Percentiles rank a stretch among this genome's conserved stretches.
Conservation (phyloP, 192 early-diverging fungal genomes). For the Coemansia sp. region DNA sequence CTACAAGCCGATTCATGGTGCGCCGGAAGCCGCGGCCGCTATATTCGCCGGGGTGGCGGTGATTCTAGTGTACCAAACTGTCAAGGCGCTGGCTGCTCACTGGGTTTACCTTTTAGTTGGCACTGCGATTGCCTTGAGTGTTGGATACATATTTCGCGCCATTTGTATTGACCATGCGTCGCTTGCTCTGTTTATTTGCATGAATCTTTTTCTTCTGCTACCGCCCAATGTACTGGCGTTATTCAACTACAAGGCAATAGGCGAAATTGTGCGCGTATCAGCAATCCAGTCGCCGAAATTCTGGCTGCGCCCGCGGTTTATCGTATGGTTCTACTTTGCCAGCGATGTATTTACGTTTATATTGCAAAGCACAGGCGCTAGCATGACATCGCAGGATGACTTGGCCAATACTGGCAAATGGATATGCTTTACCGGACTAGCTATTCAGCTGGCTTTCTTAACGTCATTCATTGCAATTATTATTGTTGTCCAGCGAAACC, state of each 20-base stretch:
- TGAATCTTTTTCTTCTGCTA: slow-evolving; percentile 41
- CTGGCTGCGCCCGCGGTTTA: slow-evolving; percentile 29
- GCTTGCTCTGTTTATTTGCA: slow-evolving; percentile 28
- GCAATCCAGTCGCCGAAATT: slow-evolving; percentile 6
- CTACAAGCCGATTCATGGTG: slow-evolving; percentile 25
- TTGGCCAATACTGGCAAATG: slow-evolving; percentile 17
- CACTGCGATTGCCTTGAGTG: slow-evolving; percentile 34
- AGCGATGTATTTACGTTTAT: slow-evolving; percentile 50
- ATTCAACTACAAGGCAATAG: slow-evolving; percentile 50
- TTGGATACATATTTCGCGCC: slow-evolving; percentile 39
- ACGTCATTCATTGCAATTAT: slow-evolving; percentile 20
- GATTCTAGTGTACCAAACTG: slow-evolving; percentile 1
- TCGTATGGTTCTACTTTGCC: slow-evolving; percentile 47
- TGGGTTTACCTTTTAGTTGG: slow-evolving; percentile 31
- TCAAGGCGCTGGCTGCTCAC: slow-evolving; percentile 1
- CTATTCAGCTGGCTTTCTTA: slow-evolving; percentile 33
- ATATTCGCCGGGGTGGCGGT: slow-evolving; percentile 9
- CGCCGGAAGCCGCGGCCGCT: slow-evolving; percentile 18
- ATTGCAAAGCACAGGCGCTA: slow-evolving; percentile 30
- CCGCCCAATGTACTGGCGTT: slow-evolving; percentile 50
- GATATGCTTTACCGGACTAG: slow-evolving; percentile 32
- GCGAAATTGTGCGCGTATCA: slow-evolving; percentile 26
- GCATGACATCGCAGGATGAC: slow-evolving; percentile 19
- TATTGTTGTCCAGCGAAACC: slow-evolving; percentile 3
- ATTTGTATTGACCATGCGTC: slow-evolving; percentile 26